Conservation (phyloP, 2,329 filamentous ascomycete genomes). For the Apiospora marii region DNA sequence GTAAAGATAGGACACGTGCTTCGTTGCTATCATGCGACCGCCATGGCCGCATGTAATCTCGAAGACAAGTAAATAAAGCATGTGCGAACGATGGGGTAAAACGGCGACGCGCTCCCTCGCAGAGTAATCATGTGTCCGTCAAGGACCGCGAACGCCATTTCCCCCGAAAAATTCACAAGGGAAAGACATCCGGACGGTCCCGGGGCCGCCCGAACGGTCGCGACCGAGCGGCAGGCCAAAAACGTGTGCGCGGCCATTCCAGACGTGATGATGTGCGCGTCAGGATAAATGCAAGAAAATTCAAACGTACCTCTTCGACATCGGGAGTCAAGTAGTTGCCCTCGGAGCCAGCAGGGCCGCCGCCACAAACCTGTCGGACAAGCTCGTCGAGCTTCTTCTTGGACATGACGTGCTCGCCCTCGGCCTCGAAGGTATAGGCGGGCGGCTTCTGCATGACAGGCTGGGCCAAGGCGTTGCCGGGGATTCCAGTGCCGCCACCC, state of each 20-base stretch:
- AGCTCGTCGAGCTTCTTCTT: constrained; percentile 98
- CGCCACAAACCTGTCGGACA: constrained; percentile 90
- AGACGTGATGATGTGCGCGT: not conserved
- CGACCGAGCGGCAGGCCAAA: not conserved
- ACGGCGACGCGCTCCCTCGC: too few relatives aligned
- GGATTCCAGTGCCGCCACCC: constrained; percentile 76
- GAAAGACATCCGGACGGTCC: not conserved
- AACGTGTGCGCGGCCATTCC: too few relatives aligned
- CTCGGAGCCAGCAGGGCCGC: constrained; percentile 74
- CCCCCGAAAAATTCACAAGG: not conserved
- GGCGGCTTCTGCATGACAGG: constrained; percentile 85
- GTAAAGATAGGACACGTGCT: not conserved
- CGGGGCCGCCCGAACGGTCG: too few relatives aligned
- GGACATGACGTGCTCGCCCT: constrained; percentile 91
- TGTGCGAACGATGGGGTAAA: too few relatives aligned
- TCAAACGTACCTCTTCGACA: constrained; percentile 81
- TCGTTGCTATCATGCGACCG: not conserved
- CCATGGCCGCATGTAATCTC: not conserved
- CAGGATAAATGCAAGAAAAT: not conserved
- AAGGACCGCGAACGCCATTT: too few relatives aligned
- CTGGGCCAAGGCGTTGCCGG: constrained; percentile 85
- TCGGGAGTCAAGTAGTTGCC: constrained; percentile 85
- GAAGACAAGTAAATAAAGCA: not conserved
- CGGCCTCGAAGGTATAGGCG: constrained; percentile 86
- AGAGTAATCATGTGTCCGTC: too few relatives aligned